Evolutionary conservation across 345 rosid species (phyloP), one percentile per base, ranked within the genome.

Genomic region (Camelina laxa): DNA sequence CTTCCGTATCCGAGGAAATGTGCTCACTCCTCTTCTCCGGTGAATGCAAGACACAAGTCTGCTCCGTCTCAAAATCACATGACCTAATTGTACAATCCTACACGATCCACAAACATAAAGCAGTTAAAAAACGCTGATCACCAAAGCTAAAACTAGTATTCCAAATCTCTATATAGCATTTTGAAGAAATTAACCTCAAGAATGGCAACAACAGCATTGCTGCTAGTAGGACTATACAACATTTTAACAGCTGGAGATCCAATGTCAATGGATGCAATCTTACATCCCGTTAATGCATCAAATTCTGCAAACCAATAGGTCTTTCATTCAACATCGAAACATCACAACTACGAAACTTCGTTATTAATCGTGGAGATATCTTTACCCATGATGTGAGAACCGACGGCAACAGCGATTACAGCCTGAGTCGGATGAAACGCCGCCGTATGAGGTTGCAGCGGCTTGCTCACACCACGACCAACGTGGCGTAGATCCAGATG

Each of bases 21-120:
- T 75, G 89, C 60, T 95, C 99, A 65, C 69, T 83, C 81, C 82
- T 92, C 84, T 87, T 95, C 80, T 95, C 97, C 44, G 98, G 97
- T 36, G 99, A 95, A 75, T 95, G 99, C 83, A 95, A 70, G 5
- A 95, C 98, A 73, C 88, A 95, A 62, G 91, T 95, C 79, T 90
- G 97, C 83, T 92, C 98, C 65, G 88, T 80, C 70, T 95, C 97
- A 73, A 95, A 89, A 80, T 95, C 97, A 83, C 98, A 95, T 2
- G 96, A 89, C 76, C 97, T 83, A 77, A 92, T 89, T 15, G 98
- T 92, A 81, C 99, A 92, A 81, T 95, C 99, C 99, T 92, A 81
- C 67, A 77, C 41, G n/a, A 69, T 20, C 39, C 41, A 27, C 9
- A 56, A 39, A 17, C 22, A 49, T 0, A 14, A 65, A 55, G 0